Evolutionary conservation across 192 early-diverging fungal genomes (phyloP), one percentile per base, ranked within the genome.

Genomic region (Coemansia reversa): DNA sequence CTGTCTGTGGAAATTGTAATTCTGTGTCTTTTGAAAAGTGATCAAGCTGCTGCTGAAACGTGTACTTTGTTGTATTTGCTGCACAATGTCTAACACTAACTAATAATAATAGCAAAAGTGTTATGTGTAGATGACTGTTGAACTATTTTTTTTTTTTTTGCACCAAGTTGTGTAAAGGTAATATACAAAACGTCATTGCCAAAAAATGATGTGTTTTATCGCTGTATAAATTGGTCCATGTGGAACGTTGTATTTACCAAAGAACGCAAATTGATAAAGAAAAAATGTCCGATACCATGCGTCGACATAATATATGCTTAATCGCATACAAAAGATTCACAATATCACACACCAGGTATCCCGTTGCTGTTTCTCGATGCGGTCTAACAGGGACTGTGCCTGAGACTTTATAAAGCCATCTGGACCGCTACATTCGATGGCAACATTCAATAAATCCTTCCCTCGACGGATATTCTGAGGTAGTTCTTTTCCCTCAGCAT

Each of bases 41-140:
- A 58, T 85, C 81, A 19, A 70, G 32, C 29, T 63, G 80, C 74
- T 85, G 84, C 11, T 20, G 23, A 52, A 74, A 62, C 18, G 28
- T 39, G 14, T 28, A 28, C 22, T 4, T 33, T 12, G 25, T 55
- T 0, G 28, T 20, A 14, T 53, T 35, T 16, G 25, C 49, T 18
- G 39, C n/a, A 18, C 62, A 67, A 12, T 42, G 32, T 29, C 18
- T 16, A n/a, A 28, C 20, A 32, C 30, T 27, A 9, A 29, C 7
- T 20, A 35, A 30, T 22, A 22, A 14, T 14, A 51, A 14, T n/a
- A 39, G 12, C 35, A 39, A 9, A 39, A 39, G 1, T 39, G 12
- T 39, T 9, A 1, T 12, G 8, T 39, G 35, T 6, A 39, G 8
- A 39, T 39, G 35, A 39, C 35, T 39, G 35, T 11, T 9, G 9